A percentile compares a stretch with the other conserved stretches of the same genome.
phyloP scores from a whole-genome alignment of 805 yeast genomes.

The Candida railenensis region DNA sequence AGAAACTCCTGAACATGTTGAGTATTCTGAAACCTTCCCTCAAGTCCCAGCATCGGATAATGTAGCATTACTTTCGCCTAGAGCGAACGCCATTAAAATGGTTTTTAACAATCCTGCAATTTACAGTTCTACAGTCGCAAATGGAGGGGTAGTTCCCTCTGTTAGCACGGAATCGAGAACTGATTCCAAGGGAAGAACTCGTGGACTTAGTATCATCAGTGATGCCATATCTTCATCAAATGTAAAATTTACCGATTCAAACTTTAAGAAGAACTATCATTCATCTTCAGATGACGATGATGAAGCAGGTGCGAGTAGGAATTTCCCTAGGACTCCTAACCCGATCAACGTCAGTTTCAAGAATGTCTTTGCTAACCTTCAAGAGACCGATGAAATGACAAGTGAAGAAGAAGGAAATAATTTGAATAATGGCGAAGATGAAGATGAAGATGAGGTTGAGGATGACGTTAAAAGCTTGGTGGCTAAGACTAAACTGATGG shows the following conservation, averaged over 20 bases:
- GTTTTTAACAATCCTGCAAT: conserved; percentile 46
- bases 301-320: conserved; percentile 38
- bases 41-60: conserved; percentile 4
- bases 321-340: conserved; percentile 45
- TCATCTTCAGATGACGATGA: conserved; percentile 23
- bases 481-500: conserved; percentile 10
- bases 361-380: conserved; percentile 23
- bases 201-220: not conserved
- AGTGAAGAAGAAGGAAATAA: conserved; percentile 20
- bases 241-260: conserved; percentile 24
- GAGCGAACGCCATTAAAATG: conserved; percentile 40
- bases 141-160: too few relatives aligned
- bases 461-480: conserved; percentile 23
- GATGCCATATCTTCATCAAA: conserved; percentile 4
- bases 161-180: too few relatives aligned
- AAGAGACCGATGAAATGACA: conserved; percentile 16
- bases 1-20: not conserved
- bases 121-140: too few relatives aligned
- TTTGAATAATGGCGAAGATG: conserved; percentile 18
- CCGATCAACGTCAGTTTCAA: conserved; percentile 30
- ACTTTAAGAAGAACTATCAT: conserved; percentile 16
- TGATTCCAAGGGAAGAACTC: not conserved
- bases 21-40: not conserved
- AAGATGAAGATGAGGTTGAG: conserved; percentile 16
- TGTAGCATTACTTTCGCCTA: conserved; percentile 25